Conservation (phyloP, 2,329 filamentous ascomycete species). For the Boeremia exigua region DNA sequence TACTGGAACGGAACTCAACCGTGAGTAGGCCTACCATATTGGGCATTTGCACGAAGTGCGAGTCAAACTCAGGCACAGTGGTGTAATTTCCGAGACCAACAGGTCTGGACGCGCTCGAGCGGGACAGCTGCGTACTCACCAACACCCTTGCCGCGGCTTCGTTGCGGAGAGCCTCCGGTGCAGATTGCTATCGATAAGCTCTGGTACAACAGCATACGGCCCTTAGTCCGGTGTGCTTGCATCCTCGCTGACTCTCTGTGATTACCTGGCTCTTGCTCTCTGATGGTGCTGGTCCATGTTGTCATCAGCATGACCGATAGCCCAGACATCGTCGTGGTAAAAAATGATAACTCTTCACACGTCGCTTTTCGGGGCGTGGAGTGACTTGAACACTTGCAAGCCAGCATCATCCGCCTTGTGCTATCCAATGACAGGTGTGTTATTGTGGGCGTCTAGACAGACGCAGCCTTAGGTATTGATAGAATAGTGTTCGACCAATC, state of each 20-base stretch:
- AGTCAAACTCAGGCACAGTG: not conserved
- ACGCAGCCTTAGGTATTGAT: not conserved
- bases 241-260: not conserved
- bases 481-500: not conserved
- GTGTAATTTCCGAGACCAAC: not conserved
- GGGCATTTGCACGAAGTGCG: not conserved
- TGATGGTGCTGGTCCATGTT: not conserved
- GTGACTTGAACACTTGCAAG: not conserved
- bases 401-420: not conserved
- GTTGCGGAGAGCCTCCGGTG: conserved; percentile 8
- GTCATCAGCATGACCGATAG: not conserved
- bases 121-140: not conserved
- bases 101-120: not conserved
- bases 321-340: not conserved
- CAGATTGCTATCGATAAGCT: conserved; percentile 15
- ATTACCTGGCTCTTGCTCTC: not conserved
- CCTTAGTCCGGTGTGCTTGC: not conserved
- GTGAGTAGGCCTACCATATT: not conserved
- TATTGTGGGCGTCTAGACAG: not conserved
- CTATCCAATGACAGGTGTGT: not conserved
- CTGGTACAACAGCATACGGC: not conserved
- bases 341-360: not conserved
- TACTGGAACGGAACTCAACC: too few relatives aligned
- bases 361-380: too few relatives aligned
- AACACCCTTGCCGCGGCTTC: not conserved